A percentile compares a stretch with the other conserved stretches of the same genome.
phyloP scores from a whole-genome alignment of 2,329 filamentous ascomycete species.

The Hymenoscyphus fraxineus region DNA sequence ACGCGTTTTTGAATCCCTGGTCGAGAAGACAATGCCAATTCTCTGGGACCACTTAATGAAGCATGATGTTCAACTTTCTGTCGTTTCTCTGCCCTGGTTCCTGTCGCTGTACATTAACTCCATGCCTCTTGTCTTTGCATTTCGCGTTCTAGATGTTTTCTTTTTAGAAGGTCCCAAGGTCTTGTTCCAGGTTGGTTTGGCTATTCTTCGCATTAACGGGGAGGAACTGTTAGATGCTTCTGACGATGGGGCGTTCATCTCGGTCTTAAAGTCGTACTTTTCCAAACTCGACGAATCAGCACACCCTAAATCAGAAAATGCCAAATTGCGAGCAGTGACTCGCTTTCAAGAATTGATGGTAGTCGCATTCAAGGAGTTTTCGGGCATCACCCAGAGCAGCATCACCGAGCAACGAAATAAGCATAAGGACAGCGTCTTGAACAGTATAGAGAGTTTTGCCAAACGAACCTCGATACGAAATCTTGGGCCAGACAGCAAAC shows the following conservation, averaged over 20 bases:
- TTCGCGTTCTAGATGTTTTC: conserved; percentile 94
- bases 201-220: conserved; percentile 95
- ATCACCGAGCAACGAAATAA: conserved; percentile 85
- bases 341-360: conserved; percentile 98
- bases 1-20: conserved; percentile 92
- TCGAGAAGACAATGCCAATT: conserved; percentile 98
- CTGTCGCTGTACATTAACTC: conserved; percentile 98
- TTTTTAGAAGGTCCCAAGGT: conserved; percentile 98
- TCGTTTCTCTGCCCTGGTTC: conserved; percentile 97
- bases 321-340: conserved; percentile 89
- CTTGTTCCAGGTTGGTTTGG: conserved; percentile 91
- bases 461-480: conserved; percentile 96
- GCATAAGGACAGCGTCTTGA: conserved; percentile 90
- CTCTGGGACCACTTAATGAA: conserved; percentile 98
- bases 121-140: conserved; percentile 97
- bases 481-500: conserved; percentile 91
- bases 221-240: conserved; percentile 90
- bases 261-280: conserved; percentile 92
- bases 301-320: conserved; percentile 91
- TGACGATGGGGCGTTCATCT: conserved; percentile 96
- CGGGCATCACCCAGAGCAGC: conserved; percentile 87
- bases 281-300: conserved; percentile 89
- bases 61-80: conserved; percentile 93
- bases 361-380: conserved; percentile 97
- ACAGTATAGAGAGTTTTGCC: conserved; percentile 95